A percentile compares a stretch with the other conserved stretches of the same genome.
phyloP scores from a whole-genome alignment of 108 stramenopile genomes.

The Chaetoceros muelleri region DNA sequence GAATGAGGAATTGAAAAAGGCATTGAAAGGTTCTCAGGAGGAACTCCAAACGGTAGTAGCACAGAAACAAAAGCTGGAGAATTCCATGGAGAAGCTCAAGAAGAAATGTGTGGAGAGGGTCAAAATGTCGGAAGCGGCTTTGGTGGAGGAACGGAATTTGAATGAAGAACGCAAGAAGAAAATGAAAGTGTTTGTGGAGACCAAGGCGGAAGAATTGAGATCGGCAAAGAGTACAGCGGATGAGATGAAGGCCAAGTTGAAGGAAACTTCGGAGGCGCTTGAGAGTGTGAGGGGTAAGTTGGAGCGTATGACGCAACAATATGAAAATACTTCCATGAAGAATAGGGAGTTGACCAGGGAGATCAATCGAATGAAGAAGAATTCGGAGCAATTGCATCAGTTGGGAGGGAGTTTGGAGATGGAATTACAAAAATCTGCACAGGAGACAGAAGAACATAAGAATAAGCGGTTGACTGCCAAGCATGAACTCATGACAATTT shows the following conservation, averaged over 20 bases:
- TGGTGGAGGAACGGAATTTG: constrained; percentile 54
- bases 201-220: constrained; percentile 71
- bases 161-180: constrained; percentile 76
- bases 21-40: constrained; percentile 24
- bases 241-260: constrained; percentile 49
- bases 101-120: constrained; percentile 37
- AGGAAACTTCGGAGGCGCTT: constrained; percentile 47
- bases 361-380: constrained; percentile 59
- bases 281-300: constrained; percentile 51
- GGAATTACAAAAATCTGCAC: constrained; percentile 57
- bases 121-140: constrained; percentile 47
- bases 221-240: constrained; percentile 51
- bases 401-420: constrained; percentile 62
- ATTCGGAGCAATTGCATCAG: constrained; percentile 61
- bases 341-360: constrained; percentile 75
- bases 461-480: constrained; percentile 74
- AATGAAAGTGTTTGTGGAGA: constrained; percentile 79
- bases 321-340: constrained; percentile 48
- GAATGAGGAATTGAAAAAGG: constrained; percentile 29
- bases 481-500: constrained; percentile 78
- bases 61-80: constrained; percentile 21
- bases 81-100: constrained; percentile 36
- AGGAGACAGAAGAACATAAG: constrained; percentile 78
- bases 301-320: constrained; percentile 65
- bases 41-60: constrained; percentile 21